Evolutionary conservation across 108 stramenopile species (phyloP), one percentile per base, ranked within the genome.

Genomic region (Stephanodiscus triporus): DNA sequence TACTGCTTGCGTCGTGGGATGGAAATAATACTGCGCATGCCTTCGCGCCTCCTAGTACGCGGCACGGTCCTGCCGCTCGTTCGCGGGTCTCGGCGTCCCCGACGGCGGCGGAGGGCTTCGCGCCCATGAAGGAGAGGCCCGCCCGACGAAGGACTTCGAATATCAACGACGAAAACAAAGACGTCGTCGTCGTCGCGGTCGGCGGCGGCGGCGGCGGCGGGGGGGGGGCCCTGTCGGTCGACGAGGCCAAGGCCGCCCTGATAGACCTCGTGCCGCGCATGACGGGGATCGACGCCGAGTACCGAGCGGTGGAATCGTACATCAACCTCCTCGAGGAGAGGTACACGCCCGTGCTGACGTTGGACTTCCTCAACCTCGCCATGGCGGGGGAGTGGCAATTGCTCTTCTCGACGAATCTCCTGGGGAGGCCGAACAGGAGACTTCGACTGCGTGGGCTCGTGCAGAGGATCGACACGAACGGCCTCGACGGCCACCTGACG

Each of bases 331-430:
- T 92, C 50, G 91, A 92, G 74, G 77, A 72, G 10, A 74, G 63
- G 43, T 90, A 86, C 51, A 42, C 65, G 49, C 89, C 87, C 1
- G 80, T 80, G 2, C 91, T 86, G 72, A 92, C 91, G 9, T 57
- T 92, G 51, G 85, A 86, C 57, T 92, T 89, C 78, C 62, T 89
- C 27, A 92, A 89, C 65, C 64, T 92, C 19, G 84, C 84, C 3
- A 84, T 82, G 76, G 36, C 75, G 20, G 91, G 91, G 40, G 87
- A 88, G 34, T 92, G 91, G 91, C 89, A 92, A 67, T 63, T 92
- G 9, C 63, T 92, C 17, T 89, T 92, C 75, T 80, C 79, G 9
- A 92, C 91, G 40, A 90, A 87, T 63, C 63, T 87, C n/a, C 32
- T 70, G 6, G 77, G 85, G 17, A 53, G 37, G 1, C 84, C 78